Base-by-base conservation (phyloP, 1,284 basidiomycete species). In the Cystobasidiaceae sp. region DNA sequence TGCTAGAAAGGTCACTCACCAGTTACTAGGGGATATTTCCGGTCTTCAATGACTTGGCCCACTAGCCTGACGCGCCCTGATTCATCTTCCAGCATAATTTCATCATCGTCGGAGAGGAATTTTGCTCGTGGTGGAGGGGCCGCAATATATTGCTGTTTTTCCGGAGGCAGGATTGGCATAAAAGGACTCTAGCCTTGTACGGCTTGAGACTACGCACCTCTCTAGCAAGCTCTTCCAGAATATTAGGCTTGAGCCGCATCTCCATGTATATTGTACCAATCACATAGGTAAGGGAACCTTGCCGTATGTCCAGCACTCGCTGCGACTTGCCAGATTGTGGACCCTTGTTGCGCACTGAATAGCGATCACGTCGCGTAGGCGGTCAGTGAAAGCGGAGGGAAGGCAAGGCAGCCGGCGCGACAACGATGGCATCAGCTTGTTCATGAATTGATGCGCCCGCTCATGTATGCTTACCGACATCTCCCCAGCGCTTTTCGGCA, bases 171-270 rank as follows among this genome's bases (percentile, higher is more conserved):
- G 13, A 13, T 32, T 13, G 13, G 25, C n/a, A n/a, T n/a, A n/a
- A n/a, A n/a, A n/a, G n/a, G n/a, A n/a, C n/a, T n/a, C n/a, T n/a
- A n/a, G n/a, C 9, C 34, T 8, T 43, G 28, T 4, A 60, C 32
- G 11, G 15, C n/a, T 8, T 37, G 27, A 49, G 11, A 34, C 5
- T 23, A 27, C 88, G 72, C 74, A 96, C 94, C 74, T 98, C 92
- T 74, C 90, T 82, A 13, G 87, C 91, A 70, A 98, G 84, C 71
- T 99, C 96, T 73, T 93, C 88, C 61, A 99, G 82, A 13, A 99
- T 90, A 72, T 97, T 97, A 0, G 94, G 94, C 76, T 99, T 99
- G 63, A 97, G 82, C 3, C 90, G 90, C 96, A 98, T 97, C 68
- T 96, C 89, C 83, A 96, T 87, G 77, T 97, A 99, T 1, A 97